A percentile compares a stretch with the other conserved stretches of the same genome.
These are phyloP conservation scores for Suhomyces choctaworum DNA, from an alignment of 1,139 yeast species.

Conservation along the genomic window DNA sequence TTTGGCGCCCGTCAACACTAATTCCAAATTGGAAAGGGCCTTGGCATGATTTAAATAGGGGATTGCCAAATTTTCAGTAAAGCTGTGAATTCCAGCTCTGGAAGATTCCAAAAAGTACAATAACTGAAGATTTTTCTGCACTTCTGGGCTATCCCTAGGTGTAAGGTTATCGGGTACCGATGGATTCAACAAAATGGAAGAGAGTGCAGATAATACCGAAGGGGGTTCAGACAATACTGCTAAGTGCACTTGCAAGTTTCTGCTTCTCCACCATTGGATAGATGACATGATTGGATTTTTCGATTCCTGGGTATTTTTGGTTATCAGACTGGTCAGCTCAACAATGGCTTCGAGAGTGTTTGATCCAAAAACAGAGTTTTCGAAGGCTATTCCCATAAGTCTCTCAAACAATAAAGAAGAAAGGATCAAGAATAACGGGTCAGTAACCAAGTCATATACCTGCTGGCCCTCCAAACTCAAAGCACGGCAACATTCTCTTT, in stretches of 20 bases:
- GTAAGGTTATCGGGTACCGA: slow-evolving; percentile 31
- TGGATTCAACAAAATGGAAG: slow-evolving; percentile 40
- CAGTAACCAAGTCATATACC: slow-evolving; percentile 59
- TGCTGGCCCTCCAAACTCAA: slow-evolving; percentile 61
- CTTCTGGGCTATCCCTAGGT: slow-evolving; percentile 26
- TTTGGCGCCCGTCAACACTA: slow-evolving; percentile 80
- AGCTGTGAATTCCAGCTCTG: slow-evolving; percentile 59
- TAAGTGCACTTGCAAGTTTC: slow-evolving; percentile 62
- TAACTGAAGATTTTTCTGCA: slow-evolving; percentile 42
- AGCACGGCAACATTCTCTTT: slow-evolving; percentile 35
- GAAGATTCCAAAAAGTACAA: slow-evolving; percentile 67
- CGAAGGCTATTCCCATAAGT: slow-evolving; percentile 34
- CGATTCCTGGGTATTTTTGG: slow-evolving; percentile 10
- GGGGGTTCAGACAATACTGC: slow-evolving; percentile 63
- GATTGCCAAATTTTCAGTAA: slow-evolving; percentile 55
- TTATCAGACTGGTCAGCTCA: slow-evolving; percentile 19
- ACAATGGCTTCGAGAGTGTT: slow-evolving; percentile 23
- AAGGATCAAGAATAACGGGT: slow-evolving; percentile 53
- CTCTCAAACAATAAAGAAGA: slow-evolving; percentile 54
- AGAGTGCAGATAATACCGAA: slow-evolving; percentile 41
- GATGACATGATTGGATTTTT: slow-evolving; percentile 43
- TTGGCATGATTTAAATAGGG: slow-evolving; percentile 55
- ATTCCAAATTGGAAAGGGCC: slow-evolving; percentile 57
- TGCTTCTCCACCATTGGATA: slow-evolving; percentile 70
- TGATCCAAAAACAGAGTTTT: slow-evolving; percentile 29